Evolutionary conservation across 2,329 filamentous ascomycete genomes (phyloP), one percentile per base, ranked within the genome.

Genomic region (Cercospora sp.): DNA sequence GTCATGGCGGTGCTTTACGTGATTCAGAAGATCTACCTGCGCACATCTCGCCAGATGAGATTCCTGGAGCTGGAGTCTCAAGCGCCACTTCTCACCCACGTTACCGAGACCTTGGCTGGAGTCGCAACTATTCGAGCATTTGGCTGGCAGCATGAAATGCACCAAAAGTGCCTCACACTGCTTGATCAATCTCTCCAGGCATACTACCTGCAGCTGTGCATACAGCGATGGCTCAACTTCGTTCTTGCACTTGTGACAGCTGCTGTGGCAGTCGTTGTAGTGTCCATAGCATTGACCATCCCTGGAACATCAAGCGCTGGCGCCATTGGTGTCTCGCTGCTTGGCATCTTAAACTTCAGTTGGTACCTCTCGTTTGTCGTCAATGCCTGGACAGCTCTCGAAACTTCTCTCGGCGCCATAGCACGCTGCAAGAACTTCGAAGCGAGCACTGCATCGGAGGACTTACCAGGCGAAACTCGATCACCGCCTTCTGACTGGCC

Each of bases 401-500:
- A 89, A 71, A 88, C 86, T 0, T 82, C 83, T 43, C 82, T 89
- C 55, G 87, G 87, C 7, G 86, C 86, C 9, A 82, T 89, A 8
- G 80, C 83, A 4, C 81, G 87, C 24, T 81, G 88, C 69, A 85
- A 85, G 73, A 80, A 81, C n/a, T 88, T 88, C 69, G 81, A 80
- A 1, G 78, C 80, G 6, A 80, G 78, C 32, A 81, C 82, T 0
- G 73, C 80, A 9, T 79, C 79, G 1, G 85, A 86, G 70, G 79
- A 85, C 58, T 76, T 93, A 77, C 84, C 86, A 21, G 86, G 89
- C 53, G 87, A 82, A 12, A 90, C 89, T 12, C 77, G 80, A 21
- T 82, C 84, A 24, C 86, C 89, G 0, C 88, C 91, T 0, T 89
- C 90, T 1, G 87, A 88, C 1, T 95, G 92, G 92, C 92, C 92